Evolutionary conservation across 176 grass and related monocot species (phyloP).

Genomic region (Aegilops umbellulata): DNA sequence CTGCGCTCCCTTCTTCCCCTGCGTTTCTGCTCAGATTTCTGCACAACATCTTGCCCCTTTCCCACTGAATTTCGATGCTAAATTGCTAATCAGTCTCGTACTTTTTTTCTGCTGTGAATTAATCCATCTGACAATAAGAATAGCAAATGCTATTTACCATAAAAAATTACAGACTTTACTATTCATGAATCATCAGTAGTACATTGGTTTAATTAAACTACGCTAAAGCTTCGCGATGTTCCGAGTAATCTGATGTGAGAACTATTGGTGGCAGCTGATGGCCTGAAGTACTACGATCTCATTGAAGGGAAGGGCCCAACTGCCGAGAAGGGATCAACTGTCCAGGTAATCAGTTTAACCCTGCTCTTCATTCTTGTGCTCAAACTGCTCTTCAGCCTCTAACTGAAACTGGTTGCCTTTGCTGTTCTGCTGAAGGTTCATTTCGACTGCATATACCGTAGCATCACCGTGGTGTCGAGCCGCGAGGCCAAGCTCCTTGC

Average conservation of each 20-base stretch:
- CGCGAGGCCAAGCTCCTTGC: slow-evolving; percentile 94
- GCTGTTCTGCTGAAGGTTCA: slow-evolving; percentile 55
- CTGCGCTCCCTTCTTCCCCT: background rate
- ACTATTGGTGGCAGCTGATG: slow-evolving; percentile 57
- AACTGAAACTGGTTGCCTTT: background rate
- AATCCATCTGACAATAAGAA: background rate
- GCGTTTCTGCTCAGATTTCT: background rate
- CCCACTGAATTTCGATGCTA: background rate
- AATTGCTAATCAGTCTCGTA: background rate
- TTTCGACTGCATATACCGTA: slow-evolving; percentile 85
- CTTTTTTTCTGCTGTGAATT: background rate
- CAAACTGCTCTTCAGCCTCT: background rate
- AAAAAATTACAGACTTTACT: background rate
- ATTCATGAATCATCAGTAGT: background rate
- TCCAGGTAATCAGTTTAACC: slow-evolving; percentile 36
- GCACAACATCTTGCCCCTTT: background rate
- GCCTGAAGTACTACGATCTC: slow-evolving; percentile 90
- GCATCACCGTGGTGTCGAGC: slow-evolving; percentile 82
- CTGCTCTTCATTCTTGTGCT: background rate
- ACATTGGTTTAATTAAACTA: background rate
- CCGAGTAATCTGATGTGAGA: slow-evolving; percentile 16
- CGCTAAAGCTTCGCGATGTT: too few species aligned
- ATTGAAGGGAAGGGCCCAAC: slow-evolving; percentile 64
- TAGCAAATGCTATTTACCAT: background rate
- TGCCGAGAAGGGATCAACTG: slow-evolving; percentile 67